A percentile compares a stretch with the other conserved stretches of the same genome.
phyloP scores from a whole-genome alignment of 345 rosid genomes.

The Geranium brycei region DNA sequence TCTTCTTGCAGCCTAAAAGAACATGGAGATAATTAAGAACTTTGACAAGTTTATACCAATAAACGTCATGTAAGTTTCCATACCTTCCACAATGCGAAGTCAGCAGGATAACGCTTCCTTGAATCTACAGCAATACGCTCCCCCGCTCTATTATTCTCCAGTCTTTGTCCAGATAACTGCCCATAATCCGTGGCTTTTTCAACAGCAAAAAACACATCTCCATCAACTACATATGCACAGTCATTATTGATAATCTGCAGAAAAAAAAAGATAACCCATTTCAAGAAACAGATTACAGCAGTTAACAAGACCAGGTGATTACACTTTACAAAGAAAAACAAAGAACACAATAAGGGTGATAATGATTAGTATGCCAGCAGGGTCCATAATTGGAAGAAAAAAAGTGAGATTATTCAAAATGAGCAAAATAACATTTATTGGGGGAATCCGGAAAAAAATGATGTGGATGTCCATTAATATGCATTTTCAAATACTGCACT shows the following conservation, averaged over 20 bases:
- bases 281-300: constrained; percentile 12
- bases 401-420: no score
- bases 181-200: constrained; percentile 62
- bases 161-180: constrained; percentile 51
- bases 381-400: not conserved
- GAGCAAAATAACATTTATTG: no score
- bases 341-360: not conserved
- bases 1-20: constrained; percentile 65
- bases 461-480: no score
- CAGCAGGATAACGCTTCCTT: constrained; percentile 62
- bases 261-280: constrained; percentile 7
- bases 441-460: no score
- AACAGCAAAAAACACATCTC: constrained; percentile 60
- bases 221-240: constrained; percentile 57
- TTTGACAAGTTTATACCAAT: no score
- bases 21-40: not conserved
- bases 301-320: constrained; percentile 7
- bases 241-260: constrained; percentile 68
- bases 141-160: constrained; percentile 44
- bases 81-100: constrained; percentile 59
- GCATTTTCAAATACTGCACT: no score
- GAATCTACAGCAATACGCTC: constrained; percentile 65
- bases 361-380: not conserved
- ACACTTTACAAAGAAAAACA: not conserved
- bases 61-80: no score